Conservation (phyloP, 179 eudicot species). For the Gypsophila paniculata region DNA sequence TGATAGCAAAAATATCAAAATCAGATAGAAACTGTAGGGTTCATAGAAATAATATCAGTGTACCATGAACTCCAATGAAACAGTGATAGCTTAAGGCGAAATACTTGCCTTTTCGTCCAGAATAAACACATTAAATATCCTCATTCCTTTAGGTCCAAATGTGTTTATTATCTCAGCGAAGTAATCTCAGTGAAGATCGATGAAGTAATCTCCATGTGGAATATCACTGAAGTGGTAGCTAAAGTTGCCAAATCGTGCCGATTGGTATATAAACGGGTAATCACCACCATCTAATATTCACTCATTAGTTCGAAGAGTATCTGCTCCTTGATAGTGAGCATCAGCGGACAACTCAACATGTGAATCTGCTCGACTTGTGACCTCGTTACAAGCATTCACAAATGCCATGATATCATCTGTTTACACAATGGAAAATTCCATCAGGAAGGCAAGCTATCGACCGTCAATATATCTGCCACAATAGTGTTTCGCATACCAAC, state of each 20-base stretch:
- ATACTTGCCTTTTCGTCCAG: constrained; percentile 85
- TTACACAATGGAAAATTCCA: too few species aligned
- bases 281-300: constrained; percentile 66
- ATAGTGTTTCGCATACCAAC: too few species aligned
- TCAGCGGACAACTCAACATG: constrained; percentile 51
- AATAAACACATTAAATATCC: constrained; percentile 71
- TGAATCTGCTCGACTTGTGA: constrained; percentile 35
- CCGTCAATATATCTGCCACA: too few species aligned
- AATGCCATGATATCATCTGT: constrained; percentile 71
- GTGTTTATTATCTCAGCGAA: constrained; percentile 77
- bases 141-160: constrained; percentile 82
- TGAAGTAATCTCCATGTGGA: constrained; percentile 65
- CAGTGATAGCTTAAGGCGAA: background rate
- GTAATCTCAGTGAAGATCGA: constrained; percentile 88
- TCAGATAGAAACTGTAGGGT: constrained; percentile 68
- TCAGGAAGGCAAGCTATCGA: too few species aligned
- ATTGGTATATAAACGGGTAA: constrained; percentile 59
- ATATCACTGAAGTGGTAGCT: constrained; percentile 53
- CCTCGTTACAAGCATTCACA: constrained; percentile 69
- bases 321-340: constrained; percentile 66
- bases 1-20: constrained; percentile 79
- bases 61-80: background rate
- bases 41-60: constrained; percentile 11
- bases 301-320: constrained; percentile 57
- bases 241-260: constrained; percentile 74